These are phyloP conservation scores for Kregervanrija pseudodelftensis DNA, from an alignment of 805 yeast genomes.

Conservation along the genomic window DNA sequence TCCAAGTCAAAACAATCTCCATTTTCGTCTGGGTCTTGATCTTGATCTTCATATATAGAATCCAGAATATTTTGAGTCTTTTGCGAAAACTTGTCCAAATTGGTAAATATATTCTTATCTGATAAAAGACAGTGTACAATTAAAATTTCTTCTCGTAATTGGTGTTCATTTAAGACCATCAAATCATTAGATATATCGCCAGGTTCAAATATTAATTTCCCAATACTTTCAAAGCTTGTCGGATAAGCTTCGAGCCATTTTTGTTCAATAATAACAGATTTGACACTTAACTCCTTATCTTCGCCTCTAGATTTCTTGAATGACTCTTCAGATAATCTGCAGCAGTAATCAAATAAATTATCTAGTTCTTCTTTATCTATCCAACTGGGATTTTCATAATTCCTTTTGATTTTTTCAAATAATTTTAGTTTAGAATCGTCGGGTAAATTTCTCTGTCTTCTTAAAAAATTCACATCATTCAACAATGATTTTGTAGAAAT, in stretches of 20 bases:
- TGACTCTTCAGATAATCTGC: conserved; percentile 17
- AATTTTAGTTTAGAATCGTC: conserved; percentile 21
- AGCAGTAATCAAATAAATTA: conserved; percentile 26
- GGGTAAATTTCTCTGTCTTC: conserved; percentile 33
- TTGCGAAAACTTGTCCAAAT: too few species aligned
- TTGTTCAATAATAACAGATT: conserved; percentile 18
- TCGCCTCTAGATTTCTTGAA: conserved; percentile 9
- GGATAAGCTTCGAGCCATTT: conserved; percentile 19
- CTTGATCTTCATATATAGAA: too few species aligned
- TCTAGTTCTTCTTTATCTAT: conserved; percentile 33
- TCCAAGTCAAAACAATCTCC: conserved; percentile 13
- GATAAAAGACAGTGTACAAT: too few species aligned
- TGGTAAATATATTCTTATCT: too few species aligned
- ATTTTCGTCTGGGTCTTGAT: background rate
- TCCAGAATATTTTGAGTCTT: too few species aligned
- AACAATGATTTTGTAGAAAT: conserved; percentile 50
- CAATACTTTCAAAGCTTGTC: conserved; percentile 27
- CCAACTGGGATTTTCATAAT: conserved; percentile 28
- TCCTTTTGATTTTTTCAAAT: conserved; percentile 24
- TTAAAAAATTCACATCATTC: conserved; percentile 48
- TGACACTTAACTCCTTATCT: conserved; percentile 8
- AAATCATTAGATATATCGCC: background rate
- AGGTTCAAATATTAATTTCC: conserved; percentile 10
- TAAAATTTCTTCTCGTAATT: too few species aligned
- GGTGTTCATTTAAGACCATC: background rate